Percentiles rank a stretch among this genome's conserved stretches.
These are phyloP conservation scores for Cladosporium oxysporum DNA, from an alignment of 2,329 filamentous ascomycete genomes.

Conservation along the genomic window DNA sequence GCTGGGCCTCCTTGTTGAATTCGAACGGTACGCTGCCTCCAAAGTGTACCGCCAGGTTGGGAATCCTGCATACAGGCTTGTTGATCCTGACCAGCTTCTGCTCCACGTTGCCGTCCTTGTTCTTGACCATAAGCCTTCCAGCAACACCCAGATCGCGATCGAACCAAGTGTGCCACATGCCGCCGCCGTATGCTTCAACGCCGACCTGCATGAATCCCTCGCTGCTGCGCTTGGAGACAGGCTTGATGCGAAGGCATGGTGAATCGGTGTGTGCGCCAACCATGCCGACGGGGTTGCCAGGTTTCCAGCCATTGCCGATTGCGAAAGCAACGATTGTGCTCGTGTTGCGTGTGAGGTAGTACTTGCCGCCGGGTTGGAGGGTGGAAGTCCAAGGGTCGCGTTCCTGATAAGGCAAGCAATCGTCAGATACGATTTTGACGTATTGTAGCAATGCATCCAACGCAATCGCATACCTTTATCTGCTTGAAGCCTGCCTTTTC, in stretches of 20 bases:
- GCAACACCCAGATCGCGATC: conserved; percentile 91
- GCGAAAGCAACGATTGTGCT: conserved; percentile 93
- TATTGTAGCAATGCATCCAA: not conserved
- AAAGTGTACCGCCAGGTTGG: conserved; percentile 91
- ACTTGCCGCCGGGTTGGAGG: conserved; percentile 85
- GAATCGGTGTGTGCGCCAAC: conserved; percentile 97
- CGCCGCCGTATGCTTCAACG: conserved; percentile 94
- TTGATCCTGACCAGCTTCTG: conserved; percentile 89
- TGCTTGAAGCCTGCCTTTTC: conserved; percentile 81
- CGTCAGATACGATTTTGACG: not conserved
- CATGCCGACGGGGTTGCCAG: conserved; percentile 88
- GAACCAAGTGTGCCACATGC: conserved; percentile 98
- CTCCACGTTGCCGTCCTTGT: conserved; percentile 70
- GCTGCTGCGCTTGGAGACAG: conserved; percentile 82
- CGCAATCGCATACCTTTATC: conserved; percentile 61
- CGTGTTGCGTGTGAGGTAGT: conserved; percentile 91
- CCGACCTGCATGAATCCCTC: conserved; percentile 92
- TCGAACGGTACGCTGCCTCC: conserved; percentile 82
- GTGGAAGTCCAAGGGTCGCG: conserved; percentile 82
- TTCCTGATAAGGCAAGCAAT: conserved; percentile 54
- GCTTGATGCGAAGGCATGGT: conserved; percentile 87
- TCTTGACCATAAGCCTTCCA: conserved; percentile 76
- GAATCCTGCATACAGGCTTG: conserved; percentile 85
- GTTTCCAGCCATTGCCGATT: conserved; percentile 85
- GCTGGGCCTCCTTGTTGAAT: conserved; percentile 95